Conservation (phyloP, 2,329 filamentous ascomycete genomes). For the Penicillium sp. region DNA sequence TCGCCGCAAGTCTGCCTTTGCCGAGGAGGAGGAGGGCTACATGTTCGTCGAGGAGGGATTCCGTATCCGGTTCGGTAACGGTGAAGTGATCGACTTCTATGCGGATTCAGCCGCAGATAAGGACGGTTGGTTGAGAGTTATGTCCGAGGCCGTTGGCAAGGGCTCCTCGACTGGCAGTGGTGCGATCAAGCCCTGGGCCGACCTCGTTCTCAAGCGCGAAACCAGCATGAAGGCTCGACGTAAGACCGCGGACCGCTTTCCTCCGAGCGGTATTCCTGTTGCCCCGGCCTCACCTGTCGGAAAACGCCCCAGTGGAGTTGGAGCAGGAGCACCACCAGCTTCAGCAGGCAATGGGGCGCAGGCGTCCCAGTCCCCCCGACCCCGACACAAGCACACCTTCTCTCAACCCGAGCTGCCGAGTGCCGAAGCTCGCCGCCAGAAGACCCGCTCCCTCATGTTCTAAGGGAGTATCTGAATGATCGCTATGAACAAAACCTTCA, state of each 20-base stretch:
- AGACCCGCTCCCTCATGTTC: constrained; percentile 51
- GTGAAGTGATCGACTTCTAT: constrained; percentile 98
- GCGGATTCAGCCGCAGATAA: constrained; percentile 87
- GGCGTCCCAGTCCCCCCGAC: constrained; percentile 39
- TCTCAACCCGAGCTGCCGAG: constrained; percentile 48
- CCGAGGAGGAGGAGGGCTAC: constrained; percentile 98
- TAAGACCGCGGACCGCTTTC: constrained; percentile 37
- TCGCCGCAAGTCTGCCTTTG: constrained; percentile 91
- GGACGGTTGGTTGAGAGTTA: constrained; percentile 90
- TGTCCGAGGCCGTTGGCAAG: constrained; percentile 73
- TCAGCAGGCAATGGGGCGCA: constrained; percentile 36
- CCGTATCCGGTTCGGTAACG: constrained; percentile 97
- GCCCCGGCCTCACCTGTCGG: constrained; percentile 32
- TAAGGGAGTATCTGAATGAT: constrained; percentile 29
- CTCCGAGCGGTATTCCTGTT: constrained; percentile 26
- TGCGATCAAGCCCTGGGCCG: constrained; percentile 64
- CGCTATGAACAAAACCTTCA: constrained; percentile 21
- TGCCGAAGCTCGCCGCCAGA: constrained; percentile 47
- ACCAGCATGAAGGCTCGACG: constrained; percentile 44
- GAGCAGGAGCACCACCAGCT: constrained; percentile 25
- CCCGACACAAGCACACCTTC: constrained; percentile 48
- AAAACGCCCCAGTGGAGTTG: constrained; percentile 33
- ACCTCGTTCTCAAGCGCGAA: constrained; percentile 62
- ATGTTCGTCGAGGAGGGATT: constrained; percentile 99
- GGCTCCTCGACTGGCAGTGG: constrained; percentile 52